phyloP scores from a whole-genome alignment of 2,329 filamentous ascomycete genomes.

The Penicillium sp. region DNA sequence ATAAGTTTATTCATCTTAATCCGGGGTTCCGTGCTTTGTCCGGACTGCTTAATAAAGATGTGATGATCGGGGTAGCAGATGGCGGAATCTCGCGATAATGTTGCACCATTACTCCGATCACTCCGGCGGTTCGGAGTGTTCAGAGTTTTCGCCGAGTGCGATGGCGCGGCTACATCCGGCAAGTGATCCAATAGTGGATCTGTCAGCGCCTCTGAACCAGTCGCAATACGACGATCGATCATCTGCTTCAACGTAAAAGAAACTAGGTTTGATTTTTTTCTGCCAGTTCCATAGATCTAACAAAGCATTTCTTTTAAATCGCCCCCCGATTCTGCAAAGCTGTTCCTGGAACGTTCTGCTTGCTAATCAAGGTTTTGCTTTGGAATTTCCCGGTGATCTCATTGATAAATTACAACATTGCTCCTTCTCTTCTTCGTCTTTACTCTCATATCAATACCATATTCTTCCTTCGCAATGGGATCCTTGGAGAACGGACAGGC shows the following conservation, averaged over 20 bases:
- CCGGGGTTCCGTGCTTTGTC: neutral
- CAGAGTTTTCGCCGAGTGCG: slow-evolving; percentile 18
- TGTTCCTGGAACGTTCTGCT: slow-evolving; percentile 9
- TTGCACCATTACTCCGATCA: slow-evolving; percentile 12
- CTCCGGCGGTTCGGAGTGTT: slow-evolving; percentile 20
- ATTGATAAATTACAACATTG: slow-evolving; percentile 15
- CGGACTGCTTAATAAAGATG: neutral
- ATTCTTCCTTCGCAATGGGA: slow-evolving; percentile 15
- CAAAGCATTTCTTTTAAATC: slow-evolving; percentile 1
- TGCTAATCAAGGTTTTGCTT: slow-evolving; percentile 14
- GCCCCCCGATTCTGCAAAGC: neutral
- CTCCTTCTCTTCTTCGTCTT: neutral
- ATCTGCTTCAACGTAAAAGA: slow-evolving; percentile 31
- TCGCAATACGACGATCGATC: slow-evolving; percentile 17
- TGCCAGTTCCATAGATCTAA: slow-evolving; percentile 1
- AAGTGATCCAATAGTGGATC: slow-evolving; percentile 18
- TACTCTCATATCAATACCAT: slow-evolving; percentile 3
- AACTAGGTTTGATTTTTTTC: slow-evolving; percentile 16
- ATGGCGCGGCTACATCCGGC: slow-evolving; percentile 10
- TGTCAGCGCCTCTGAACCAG: slow-evolving; percentile 13
- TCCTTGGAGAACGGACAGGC: slow-evolving; percentile 46
- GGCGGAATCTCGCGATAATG: neutral
- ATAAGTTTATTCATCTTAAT: neutral
- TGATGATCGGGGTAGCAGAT: neutral
- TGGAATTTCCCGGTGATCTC: slow-evolving; percentile 14